Evolutionary conservation across 768 basidiomycete species (phyloP), one percentile per base, ranked within the genome.

Genomic region (Russula olivacea): DNA sequence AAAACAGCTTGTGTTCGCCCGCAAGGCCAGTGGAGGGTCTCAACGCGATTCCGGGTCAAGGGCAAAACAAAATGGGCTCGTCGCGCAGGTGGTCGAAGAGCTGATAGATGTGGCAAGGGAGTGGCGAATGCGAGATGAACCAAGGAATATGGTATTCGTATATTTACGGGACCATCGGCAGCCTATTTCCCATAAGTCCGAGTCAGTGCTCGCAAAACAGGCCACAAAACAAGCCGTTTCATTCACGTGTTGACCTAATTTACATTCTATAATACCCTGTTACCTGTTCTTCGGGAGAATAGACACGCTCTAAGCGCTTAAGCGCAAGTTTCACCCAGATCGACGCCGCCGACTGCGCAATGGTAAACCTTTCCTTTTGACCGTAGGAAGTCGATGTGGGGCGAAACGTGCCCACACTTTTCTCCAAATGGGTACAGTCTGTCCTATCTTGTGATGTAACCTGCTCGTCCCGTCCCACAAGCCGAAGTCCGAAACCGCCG

Each of bases 1-100:
- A n/a, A 71, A 76, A 30, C 61, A 69, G 21, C 61, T 78, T 4
- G 61, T 70, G 10, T 61, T 77, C 23, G 65, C 66, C n/a, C 64
- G 68, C 38, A 75, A 73, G 65, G 66, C 66, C 55, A 58, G 66
- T 4, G 61, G 69, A 58, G 57, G 61, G 40, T 21, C 41, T 36
- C 23, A 9, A 30, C 53, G 58, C 38, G 63, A 60, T 52, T 3
- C 19, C 14, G 15, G 58, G 17, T 38, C 41, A 4, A 51, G 40
- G 12, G 12, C 28, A 55, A 55, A 57, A 17, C 61, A 71, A 7
- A 55, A 60, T 1, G 53, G 66, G 28, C 61, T 72, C 8, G 65
- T 66, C 12, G 45, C 45, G 7, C 53, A 59, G 15, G 61, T 55
- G 23, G 57, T 70, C 21, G 57, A 66, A 28, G 55, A 50, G 40